Percentiles rank a stretch among this genome's conserved stretches.
phyloP scores from a whole-genome alignment of 164 flowering plant species.

The Annona cherimola region DNA sequence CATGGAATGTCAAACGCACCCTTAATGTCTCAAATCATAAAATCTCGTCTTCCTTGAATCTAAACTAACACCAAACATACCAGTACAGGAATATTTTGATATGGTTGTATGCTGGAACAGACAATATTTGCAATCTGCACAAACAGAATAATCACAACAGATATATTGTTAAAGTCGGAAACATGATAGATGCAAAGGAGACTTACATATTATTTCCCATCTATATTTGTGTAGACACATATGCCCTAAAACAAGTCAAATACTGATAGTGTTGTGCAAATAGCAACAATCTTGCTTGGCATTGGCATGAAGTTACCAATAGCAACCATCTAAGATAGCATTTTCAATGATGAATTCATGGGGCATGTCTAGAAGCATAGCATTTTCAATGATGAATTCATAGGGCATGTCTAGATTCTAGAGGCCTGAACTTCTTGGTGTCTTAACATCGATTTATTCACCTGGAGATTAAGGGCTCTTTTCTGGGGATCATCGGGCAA shows the following conservation, averaged over 20 bases:
- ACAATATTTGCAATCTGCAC: slow-evolving; percentile 78
- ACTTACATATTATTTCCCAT: too few relatives aligned
- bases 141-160: background rate
- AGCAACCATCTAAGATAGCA: background rate
- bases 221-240: too few relatives aligned
- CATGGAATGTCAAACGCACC: too few relatives aligned
- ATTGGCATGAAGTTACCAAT: too few relatives aligned
- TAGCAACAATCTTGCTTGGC: too few relatives aligned
- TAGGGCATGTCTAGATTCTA: background rate
- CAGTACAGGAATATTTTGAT: slow-evolving; percentile 51
- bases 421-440: background rate
- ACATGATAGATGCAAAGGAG: too few relatives aligned
- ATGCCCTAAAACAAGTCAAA: background rate
- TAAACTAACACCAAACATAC: slow-evolving; percentile 24
- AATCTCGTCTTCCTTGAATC: background rate
- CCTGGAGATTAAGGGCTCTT: slow-evolving; percentile 83
- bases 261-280: too few relatives aligned
- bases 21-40: too few relatives aligned
- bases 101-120: slow-evolving; percentile 75
- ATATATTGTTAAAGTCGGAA: background rate
- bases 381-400: background rate
- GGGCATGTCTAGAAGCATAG: background rate
- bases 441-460: slow-evolving; percentile 6
- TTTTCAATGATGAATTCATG: background rate
- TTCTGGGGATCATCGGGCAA: slow-evolving; percentile 66